Evolutionary conservation across 371 early-diverging fungal genomes (phyloP).

Genomic region (Dinochytrium kinnereticum): DNA sequence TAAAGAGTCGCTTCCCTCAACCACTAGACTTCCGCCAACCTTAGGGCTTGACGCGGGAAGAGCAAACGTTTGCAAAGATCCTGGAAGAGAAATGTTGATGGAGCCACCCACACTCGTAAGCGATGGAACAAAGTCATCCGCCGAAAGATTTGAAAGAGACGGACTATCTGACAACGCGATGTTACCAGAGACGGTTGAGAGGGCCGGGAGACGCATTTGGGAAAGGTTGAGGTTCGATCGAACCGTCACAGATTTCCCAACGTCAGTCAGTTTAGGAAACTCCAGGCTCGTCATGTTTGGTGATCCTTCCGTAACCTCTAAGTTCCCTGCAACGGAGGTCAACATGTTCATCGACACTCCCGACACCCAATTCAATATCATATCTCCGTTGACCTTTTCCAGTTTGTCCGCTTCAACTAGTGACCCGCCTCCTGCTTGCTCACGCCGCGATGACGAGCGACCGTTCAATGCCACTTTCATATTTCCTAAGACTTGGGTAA

Average conservation of each 20-base stretch:
- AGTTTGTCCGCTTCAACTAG: neutral
- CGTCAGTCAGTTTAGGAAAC: neutral
- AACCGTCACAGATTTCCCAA: neutral
- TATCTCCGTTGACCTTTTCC: neutral
- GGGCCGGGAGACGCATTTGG: neutral
- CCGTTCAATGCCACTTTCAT: conserved; percentile 5
- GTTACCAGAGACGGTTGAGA: neutral
- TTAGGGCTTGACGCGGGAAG: neutral
- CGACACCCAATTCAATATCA: neutral
- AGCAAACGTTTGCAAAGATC: neutral
- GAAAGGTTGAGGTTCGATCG: conserved; percentile 3
- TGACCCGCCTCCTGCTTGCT: neutral
- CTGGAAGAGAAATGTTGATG: conserved; percentile 3
- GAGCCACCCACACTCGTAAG: neutral
- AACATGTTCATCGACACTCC: neutral
- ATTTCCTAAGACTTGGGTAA: neutral
- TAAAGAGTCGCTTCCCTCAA: neutral
- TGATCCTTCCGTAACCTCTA: conserved; percentile 1
- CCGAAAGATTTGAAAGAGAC: neutral
- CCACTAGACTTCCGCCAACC: neutral
- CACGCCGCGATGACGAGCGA: neutral
- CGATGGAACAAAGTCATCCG: neutral
- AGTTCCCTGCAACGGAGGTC: conserved; percentile 9
- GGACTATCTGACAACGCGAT: neutral
- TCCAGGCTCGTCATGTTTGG: neutral